Base-by-base conservation (phyloP, 768 basidiomycete species). In the Boletus barrowsii region DNA sequence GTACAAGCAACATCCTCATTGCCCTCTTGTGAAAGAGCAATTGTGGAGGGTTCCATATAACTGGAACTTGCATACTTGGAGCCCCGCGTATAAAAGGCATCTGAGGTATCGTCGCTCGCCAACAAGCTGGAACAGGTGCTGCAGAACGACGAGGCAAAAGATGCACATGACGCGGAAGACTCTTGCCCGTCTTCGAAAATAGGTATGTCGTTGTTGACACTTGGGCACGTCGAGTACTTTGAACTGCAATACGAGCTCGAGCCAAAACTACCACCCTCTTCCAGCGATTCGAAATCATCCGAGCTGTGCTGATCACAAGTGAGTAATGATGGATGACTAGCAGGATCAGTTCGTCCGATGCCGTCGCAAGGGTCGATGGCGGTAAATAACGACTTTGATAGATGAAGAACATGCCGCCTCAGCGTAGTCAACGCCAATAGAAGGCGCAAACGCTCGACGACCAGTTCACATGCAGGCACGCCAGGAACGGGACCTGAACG, bases 151-250 rank as follows among this genome's bases (percentile, higher is more conserved):
- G 58, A 57, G 43, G 30, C 11, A 10, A 33, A 54, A 5, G 60
- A 59, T 46, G 36, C 15, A 36, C 48, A 42, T 4, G 57, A 55
- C 29, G 56, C 55, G n/a, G 43, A 50, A 36, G 29, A 32, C 6
- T 22, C 56, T 39, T 40, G 15, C 17, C 33, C 39, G 10, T 33
- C 51, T 53, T 35, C 35, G 13, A n/a, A n/a, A 24, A 32, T 30
- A 17, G 11, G 17, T 17, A 20, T 17, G 42, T 42, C 54, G 15
- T 43, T 10, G 20, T 42, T 32, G 42, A 55, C 37, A 17, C 56
- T 47, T 7, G 67, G 45, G 36, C 68, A 69, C 17, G 68, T 65
- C 35, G 67, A 69, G 43, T 63, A 68, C 33, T 50, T 53, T 10
- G 67, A 59, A 55, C 56, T 57, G 33, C 53, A 45, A n/a, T 47